A percentile compares a stretch with the other conserved stretches of the same genome.
These are phyloP conservation scores for Cyberlindnera lachancei DNA, from an alignment of 805 yeast genomes.

Conservation along the genomic window DNA sequence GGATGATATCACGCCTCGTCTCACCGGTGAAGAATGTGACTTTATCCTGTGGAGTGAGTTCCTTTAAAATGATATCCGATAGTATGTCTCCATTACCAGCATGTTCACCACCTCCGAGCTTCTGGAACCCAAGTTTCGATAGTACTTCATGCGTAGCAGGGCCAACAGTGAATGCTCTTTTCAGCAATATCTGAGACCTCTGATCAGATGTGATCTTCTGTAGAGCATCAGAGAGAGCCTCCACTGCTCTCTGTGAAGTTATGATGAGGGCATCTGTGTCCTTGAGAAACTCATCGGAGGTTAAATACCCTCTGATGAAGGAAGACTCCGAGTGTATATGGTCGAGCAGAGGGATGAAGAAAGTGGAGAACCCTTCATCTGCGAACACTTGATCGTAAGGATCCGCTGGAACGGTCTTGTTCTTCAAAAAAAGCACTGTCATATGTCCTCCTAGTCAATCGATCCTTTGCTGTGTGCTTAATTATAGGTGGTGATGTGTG, in stretches of 20 bases:
- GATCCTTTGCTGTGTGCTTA: no score
- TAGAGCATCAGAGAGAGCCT: constrained; percentile 48
- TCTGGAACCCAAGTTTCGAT: constrained; percentile 51
- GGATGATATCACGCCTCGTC: constrained; percentile 74
- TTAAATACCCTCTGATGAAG: constrained; percentile 37
- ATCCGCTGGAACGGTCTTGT: constrained; percentile 61
- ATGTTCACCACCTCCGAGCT: constrained; percentile 61
- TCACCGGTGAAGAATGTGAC: constrained; percentile 81
- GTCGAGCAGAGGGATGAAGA: constrained; percentile 66
- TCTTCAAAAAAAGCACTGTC: constrained; percentile 48
- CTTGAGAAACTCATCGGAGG: constrained; percentile 32
- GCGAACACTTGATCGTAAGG: constrained; percentile 46
- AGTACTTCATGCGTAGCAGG: constrained; percentile 73
- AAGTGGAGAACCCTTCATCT: constrained; percentile 31
- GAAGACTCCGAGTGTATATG: constrained; percentile 51
- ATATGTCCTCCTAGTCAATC: no score
- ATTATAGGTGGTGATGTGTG: no score
- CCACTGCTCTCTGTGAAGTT: constrained; percentile 90
- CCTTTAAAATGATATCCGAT: constrained; percentile 51
- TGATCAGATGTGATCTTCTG: constrained; percentile 13
- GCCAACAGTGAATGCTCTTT: constrained; percentile 80
- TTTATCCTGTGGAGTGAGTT: constrained; percentile 13
- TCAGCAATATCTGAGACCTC: constrained; percentile 29
- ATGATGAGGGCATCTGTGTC: constrained; percentile 52
- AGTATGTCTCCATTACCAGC: constrained; percentile 79